Evolutionary conservation across 768 basidiomycete genomes (phyloP).

Genomic region (Jaapia argillacea): DNA sequence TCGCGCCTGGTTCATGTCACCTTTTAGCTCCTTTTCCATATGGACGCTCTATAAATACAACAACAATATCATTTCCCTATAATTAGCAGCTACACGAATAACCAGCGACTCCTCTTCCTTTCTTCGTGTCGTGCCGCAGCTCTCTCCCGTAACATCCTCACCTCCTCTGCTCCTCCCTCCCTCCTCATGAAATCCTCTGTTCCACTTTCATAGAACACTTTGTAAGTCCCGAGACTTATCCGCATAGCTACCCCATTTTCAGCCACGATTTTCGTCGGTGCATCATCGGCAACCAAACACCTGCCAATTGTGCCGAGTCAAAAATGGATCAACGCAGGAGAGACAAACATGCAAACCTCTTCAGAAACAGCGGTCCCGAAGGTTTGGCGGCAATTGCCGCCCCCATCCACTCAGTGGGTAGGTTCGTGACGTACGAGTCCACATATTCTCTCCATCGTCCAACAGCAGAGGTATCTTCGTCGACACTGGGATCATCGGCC

Average conservation of each 20-base stretch:
- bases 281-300: conserved; percentile 29
- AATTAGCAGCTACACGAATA: too few species aligned
- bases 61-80: conserved; percentile 5
- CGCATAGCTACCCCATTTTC: conserved; percentile 42
- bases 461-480: conserved; percentile 35
- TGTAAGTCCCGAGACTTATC: conserved; percentile 52
- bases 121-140: conserved; percentile 46
- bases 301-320: conserved; percentile 37
- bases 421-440: conserved; percentile 58
- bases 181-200: conserved; percentile 49
- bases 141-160: conserved; percentile 21
- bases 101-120: conserved; percentile 33
- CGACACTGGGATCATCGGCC: conserved; percentile 53
- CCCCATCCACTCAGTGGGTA: conserved; percentile 65
- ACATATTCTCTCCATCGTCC: conserved; percentile 69
- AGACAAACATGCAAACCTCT: conserved; percentile 36
- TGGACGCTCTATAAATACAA: conserved; percentile 1
- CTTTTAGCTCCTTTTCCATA: conserved; percentile 1
- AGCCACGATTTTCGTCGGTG: conserved; percentile 12
- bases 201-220: conserved; percentile 56
- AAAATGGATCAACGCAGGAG: conserved; percentile 10
- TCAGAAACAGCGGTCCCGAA: conserved; percentile 40
- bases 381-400: conserved; percentile 19
- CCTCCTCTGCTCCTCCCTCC: conserved; percentile 23
- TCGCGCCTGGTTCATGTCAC: conserved; percentile 10